Percentiles rank a stretch among this genome's conserved stretches.
These are phyloP conservation scores for Eleusine coracana DNA, from an alignment of 176 grass and related monocot species.

Conservation along the genomic window DNA sequence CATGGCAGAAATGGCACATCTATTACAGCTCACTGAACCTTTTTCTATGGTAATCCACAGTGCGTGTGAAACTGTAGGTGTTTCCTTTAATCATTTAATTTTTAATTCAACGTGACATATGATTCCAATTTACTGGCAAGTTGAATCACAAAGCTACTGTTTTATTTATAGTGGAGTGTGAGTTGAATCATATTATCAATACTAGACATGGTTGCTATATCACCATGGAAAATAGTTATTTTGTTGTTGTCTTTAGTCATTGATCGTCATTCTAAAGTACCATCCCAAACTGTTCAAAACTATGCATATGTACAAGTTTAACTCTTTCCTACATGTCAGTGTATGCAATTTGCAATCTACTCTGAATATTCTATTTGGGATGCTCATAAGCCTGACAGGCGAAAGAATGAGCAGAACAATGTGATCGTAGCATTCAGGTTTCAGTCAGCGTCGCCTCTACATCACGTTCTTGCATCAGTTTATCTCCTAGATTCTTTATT, in stretches of 20 bases:
- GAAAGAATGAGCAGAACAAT: neutral
- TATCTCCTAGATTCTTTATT: conserved; percentile 20
- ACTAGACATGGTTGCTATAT: neutral
- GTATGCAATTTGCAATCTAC: neutral
- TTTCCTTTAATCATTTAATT: conserved; percentile 2
- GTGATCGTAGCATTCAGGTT: conserved; percentile 31
- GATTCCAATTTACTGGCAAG: conserved; percentile 14
- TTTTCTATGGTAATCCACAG: neutral
- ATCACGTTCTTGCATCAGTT: conserved; percentile 21
- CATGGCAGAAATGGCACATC: neutral
- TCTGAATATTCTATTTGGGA: neutral
- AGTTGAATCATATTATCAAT: neutral
- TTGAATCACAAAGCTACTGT: neutral
- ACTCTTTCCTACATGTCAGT: neutral
- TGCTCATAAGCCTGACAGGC: neutral
- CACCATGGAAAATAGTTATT: neutral
- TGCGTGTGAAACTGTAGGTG: neutral
- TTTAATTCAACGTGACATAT: conserved; percentile 1
- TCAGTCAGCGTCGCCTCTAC: conserved; percentile 36
- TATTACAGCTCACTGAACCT: neutral
- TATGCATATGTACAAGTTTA: neutral
- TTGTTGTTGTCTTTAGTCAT: neutral
- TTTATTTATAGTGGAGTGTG: neutral
- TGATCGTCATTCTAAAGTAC: neutral
- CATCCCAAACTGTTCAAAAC: neutral